These are phyloP conservation scores for Diaporthe aspalathi DNA, from an alignment of 2,329 filamentous ascomycete genomes.

Conservation along the genomic window DNA sequence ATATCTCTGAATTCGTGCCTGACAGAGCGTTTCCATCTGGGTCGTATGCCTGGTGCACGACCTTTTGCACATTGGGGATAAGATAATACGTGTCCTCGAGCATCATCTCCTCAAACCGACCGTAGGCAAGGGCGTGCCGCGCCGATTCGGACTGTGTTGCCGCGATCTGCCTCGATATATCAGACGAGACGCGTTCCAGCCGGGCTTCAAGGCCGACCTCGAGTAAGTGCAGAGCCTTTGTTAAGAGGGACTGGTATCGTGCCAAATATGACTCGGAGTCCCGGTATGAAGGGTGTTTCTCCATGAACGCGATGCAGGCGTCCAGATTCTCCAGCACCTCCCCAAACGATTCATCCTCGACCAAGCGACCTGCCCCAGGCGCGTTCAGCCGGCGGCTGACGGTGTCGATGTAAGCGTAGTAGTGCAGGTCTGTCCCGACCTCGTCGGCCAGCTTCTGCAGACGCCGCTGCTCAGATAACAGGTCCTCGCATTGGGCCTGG, in stretches of 20 bases:
- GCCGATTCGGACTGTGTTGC: constrained; percentile 69
- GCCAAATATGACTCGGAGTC: constrained; percentile 90
- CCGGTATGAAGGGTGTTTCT: constrained; percentile 82
- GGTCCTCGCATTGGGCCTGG: constrained; percentile 88
- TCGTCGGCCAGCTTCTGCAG: constrained; percentile 84
- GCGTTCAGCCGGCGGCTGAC: constrained; percentile 92
- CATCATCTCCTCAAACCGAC: constrained; percentile 69
- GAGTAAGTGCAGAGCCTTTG: constrained; percentile 71
- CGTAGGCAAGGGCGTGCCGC: constrained; percentile 69
- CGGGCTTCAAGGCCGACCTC: constrained; percentile 67
- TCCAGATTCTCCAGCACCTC: constrained; percentile 91
- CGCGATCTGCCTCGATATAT: constrained; percentile 65
- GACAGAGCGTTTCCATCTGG: constrained; percentile 59
- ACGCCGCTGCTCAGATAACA: constrained; percentile 83
- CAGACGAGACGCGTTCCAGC: constrained; percentile 64
- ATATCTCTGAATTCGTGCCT: constrained; percentile 61
- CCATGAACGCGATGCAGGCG: constrained; percentile 93
- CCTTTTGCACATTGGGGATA: constrained; percentile 66
- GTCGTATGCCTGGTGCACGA: constrained; percentile 64
- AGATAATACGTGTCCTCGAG: constrained; percentile 64
- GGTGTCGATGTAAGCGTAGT: constrained; percentile 93
- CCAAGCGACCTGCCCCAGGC: constrained; percentile 86
- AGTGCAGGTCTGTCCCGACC: constrained; percentile 89
- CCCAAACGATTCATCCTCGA: constrained; percentile 85
- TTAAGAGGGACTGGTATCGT: constrained; percentile 84